Evolutionary conservation across 2,329 filamentous ascomycete species (phyloP), one percentile per base, ranked within the genome.

Genomic region (Botrytis tulipae): DNA sequence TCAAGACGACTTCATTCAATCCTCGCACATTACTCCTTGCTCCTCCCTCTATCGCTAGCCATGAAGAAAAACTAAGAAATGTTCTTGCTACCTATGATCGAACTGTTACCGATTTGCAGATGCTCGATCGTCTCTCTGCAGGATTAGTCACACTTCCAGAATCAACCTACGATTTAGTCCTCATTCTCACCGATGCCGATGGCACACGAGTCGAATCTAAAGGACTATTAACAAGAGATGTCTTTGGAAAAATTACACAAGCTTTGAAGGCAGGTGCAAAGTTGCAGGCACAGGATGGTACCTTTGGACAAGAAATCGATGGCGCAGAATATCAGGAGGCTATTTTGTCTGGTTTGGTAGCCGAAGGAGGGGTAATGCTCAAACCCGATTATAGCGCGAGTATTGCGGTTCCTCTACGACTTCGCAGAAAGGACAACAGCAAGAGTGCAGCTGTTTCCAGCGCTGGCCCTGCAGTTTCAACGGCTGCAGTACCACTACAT

Each of bases 111-210:
- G 96, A 99, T 81, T 87, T 99, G 71, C 96, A 98, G 83, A 99
- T 99, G 96, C 92, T 99, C 75, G 96, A 99, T 84, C 93, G 96
- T 70, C 88, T 99, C 59, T 90, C 93, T 2, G 89, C 93, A 51
- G 94, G 94, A 75, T 86, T 97, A 54, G 93, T 96, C 73, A 86
- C 90, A 12, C 90, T 99, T 0, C 92, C 95, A 1, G 78, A 88
- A 71, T 85, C 89, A 67, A 92, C 93, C 72, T 99, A 99, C 85
- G 93, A 97, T 82, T 84, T 92, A 61, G 88, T 98, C 61, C 88
- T 98, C 66, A 87, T 99, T 71, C 90, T 98, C 76, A 92, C 93
- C 76, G 93, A 95, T 82, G 87, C 91, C 73, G 90, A 93, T 80
- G 90, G 90, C 76, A 86, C 90, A 66, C 84, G 84, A 67, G 79